Evolutionary conservation across 164 flowering plant species (phyloP).

Genomic region (Houttuynia cordata): DNA sequence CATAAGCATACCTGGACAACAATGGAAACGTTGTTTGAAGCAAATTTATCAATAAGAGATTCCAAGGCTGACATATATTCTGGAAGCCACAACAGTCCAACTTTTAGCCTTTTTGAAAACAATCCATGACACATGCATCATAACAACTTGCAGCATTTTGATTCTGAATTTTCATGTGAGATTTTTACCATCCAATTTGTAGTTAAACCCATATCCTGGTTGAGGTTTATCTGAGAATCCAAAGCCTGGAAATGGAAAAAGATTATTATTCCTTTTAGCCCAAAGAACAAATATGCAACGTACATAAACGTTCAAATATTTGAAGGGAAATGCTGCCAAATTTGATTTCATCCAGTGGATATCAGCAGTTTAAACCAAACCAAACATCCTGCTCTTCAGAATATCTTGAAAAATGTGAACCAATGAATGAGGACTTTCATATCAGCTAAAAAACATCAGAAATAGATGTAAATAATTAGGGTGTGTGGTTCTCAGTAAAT

Average conservation of each 20-base stretch:
- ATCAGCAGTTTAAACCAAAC: neutral
- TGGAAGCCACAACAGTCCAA: constrained; percentile 12
- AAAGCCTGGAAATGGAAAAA: constrained; percentile 67
- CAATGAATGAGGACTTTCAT: constrained; percentile 29
- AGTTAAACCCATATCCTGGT: constrained; percentile 85
- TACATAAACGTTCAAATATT: neutral
- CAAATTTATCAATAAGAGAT: constrained; percentile 48
- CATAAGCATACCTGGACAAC: constrained; percentile 69
- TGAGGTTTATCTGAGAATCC: constrained; percentile 98
- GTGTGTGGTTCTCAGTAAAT: too few species aligned
- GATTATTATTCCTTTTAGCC: constrained; percentile 6
- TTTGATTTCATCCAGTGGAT: too few species aligned
- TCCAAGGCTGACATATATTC: constrained; percentile 74
- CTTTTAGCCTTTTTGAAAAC: neutral
- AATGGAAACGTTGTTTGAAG: constrained; percentile 43
- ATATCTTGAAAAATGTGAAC: neutral
- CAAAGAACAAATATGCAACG: neutral
- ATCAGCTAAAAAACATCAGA: constrained; percentile 49
- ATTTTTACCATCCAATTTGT: constrained; percentile 67
- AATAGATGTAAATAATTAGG: too few species aligned
- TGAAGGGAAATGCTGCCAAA: neutral
- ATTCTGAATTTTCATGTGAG: neutral
- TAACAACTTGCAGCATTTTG: neutral
- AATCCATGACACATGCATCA: neutral
- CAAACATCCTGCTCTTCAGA: too few species aligned